phyloP scores from a whole-genome alignment of 768 basidiomycete species.

The Mrakia frigida region DNA sequence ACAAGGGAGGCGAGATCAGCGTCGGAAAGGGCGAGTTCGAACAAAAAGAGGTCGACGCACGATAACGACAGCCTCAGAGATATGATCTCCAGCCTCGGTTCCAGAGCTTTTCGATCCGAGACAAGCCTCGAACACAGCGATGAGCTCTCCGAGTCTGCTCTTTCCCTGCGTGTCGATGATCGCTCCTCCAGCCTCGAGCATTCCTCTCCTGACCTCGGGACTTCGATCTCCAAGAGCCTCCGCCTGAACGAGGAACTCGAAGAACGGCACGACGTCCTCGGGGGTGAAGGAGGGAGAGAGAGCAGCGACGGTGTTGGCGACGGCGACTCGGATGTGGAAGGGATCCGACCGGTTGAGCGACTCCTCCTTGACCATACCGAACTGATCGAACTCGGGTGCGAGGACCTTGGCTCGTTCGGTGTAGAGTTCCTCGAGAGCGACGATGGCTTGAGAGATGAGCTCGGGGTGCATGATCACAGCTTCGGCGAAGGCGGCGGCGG shows the following conservation, averaged over 20 bases:
- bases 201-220: slow-evolving; percentile 71
- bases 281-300: slow-evolving; percentile 63
- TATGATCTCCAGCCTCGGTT: slow-evolving; percentile 72
- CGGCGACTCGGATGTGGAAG: slow-evolving; percentile 74
- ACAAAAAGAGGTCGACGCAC: slow-evolving; percentile 32
- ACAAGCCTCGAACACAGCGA: slow-evolving; percentile 74
- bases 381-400: slow-evolving; percentile 63
- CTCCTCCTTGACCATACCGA: slow-evolving; percentile 86
- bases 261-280: slow-evolving; percentile 62
- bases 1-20: background rate
- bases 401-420: slow-evolving; percentile 62
- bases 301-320: slow-evolving; percentile 61
- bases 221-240: slow-evolving; percentile 81
- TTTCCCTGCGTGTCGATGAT: slow-evolving; percentile 81
- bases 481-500: slow-evolving; percentile 68
- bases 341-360: slow-evolving; percentile 76
- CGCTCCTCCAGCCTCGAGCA: slow-evolving; percentile 74
- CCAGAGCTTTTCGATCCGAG: slow-evolving; percentile 55
- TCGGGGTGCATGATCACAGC: slow-evolving; percentile 69
- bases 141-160: slow-evolving; percentile 62
- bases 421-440: slow-evolving; percentile 64
- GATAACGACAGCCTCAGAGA: slow-evolving; percentile 92
- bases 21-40: background rate
- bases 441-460: slow-evolving; percentile 48
- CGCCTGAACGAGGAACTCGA: slow-evolving; percentile 77